phyloP scores from a whole-genome alignment of 345 rosid genomes.

The Geranium brycei region DNA sequence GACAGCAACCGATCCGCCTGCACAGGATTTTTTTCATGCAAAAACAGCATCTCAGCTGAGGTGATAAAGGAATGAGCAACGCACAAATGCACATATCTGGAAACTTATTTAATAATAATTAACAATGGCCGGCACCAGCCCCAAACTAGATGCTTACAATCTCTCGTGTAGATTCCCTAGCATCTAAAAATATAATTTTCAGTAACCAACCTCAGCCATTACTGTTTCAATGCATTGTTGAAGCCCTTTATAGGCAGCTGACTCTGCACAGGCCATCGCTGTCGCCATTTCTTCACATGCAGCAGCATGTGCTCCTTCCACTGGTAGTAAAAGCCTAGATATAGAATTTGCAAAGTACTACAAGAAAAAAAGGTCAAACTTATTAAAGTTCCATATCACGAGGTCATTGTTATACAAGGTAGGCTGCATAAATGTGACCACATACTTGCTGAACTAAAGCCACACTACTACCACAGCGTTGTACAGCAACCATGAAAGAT shows the following conservation, averaged over 20 bases:
- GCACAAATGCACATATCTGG: no score
- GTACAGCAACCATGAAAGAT: conserved; percentile 98
- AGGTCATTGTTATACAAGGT: neutral
- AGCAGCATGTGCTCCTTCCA: conserved; percentile 97
- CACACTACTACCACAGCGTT: conserved; percentile 95
- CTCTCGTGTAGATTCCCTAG: neutral
- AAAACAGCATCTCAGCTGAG: no score
- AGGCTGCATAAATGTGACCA: neutral
- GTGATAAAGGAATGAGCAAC: no score
- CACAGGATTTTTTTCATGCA: neutral
- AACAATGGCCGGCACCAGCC: neutral
- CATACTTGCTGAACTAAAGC: conserved; percentile 87
- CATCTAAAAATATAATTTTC: conserved; percentile 1
- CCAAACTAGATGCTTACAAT: neutral
- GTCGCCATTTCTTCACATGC: conserved; percentile 99
- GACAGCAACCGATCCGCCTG: conserved; percentile 91
- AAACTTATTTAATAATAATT: neutral
- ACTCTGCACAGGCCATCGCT: conserved; percentile 95
- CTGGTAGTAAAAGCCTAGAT: conserved; percentile 89
- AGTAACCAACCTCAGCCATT: conserved; percentile 81
- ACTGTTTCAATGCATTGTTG: conserved; percentile 99
- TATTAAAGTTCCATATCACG: neutral
- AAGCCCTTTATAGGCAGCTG: conserved; percentile 97
- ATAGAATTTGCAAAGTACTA: conserved; percentile 95
- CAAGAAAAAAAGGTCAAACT: conserved; percentile 9